These are phyloP conservation scores for Beta macrorhiza DNA, from an alignment of 179 eudicot genomes.

Conservation along the genomic window DNA sequence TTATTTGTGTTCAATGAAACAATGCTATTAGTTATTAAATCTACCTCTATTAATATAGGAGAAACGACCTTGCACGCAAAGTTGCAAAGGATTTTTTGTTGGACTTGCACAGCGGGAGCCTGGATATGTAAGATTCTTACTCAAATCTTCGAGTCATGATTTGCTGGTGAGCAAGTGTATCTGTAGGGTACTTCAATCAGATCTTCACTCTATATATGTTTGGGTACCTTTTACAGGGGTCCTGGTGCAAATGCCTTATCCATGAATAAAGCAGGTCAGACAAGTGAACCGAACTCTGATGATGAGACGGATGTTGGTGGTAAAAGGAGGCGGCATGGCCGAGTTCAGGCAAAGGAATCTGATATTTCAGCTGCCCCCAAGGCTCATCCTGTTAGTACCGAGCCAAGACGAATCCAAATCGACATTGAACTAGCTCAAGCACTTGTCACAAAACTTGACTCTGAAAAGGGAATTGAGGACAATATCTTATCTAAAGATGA, in stretches of 20 bases:
- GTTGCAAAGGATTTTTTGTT: conserved; percentile 81
- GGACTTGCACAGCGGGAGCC: conserved; percentile 82
- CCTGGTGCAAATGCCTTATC: conserved; percentile 57
- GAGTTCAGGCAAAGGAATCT: conserved; percentile 51
- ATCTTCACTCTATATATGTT: background rate
- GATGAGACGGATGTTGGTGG: conserved; percentile 72
- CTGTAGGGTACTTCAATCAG: background rate
- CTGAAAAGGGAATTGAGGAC: conserved; percentile 86
- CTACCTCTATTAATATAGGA: conserved; percentile 40
- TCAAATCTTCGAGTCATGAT: background rate
- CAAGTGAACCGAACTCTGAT: conserved; percentile 71
- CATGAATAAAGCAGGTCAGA: conserved; percentile 64
- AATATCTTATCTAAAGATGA: conserved; percentile 72
- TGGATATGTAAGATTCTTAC: conserved; percentile 65
- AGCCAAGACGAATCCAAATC: conserved; percentile 64
- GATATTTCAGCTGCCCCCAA: conserved; percentile 80
- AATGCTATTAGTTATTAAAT: too few species aligned
- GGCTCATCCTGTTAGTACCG: conserved; percentile 80
- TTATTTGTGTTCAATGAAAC: background rate
- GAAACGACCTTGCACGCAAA: conserved; percentile 83
- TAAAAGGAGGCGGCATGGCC: conserved; percentile 74
- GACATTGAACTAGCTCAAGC: conserved; percentile 82
- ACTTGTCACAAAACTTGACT: conserved; percentile 75
- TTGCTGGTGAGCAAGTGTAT: background rate
- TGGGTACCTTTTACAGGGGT: conserved; percentile 50